A percentile compares a stretch with the other conserved stretches of the same genome.
Evolutionary conservation across 78 protist species (phyloP).

Genomic region (Pigoraptor vietnamica): DNA sequence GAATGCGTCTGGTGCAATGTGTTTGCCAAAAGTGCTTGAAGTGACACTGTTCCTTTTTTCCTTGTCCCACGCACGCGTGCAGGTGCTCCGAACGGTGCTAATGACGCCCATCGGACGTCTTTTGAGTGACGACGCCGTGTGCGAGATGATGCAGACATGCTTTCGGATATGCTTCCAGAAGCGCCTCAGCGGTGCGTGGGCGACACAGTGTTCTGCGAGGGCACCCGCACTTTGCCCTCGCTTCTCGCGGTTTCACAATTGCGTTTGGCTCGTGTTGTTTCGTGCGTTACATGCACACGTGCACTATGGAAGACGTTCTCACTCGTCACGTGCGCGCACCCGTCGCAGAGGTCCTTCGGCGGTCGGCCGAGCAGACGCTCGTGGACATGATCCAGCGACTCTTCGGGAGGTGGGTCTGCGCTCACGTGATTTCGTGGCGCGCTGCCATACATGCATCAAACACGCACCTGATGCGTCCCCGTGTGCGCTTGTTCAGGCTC

Average conservation of each 20-base stretch:
- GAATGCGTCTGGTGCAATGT: background rate
- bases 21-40: background rate
- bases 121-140: conserved; percentile 19
- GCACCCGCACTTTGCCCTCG: too few relatives aligned
- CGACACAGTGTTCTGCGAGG: background rate
- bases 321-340: too few relatives aligned
- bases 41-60: background rate
- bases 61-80: background rate
- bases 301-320: too few relatives aligned
- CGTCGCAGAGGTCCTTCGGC: conserved; percentile 2
- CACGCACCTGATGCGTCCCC: too few relatives aligned
- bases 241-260: too few relatives aligned
- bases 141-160: conserved; percentile 28
- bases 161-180: conserved; percentile 26
- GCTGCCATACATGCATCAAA: too few relatives aligned
- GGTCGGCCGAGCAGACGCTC: conserved; percentile 18
- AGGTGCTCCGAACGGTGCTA: background rate
- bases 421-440: too few relatives aligned
- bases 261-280: too few relatives aligned
- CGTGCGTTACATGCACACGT: too few relatives aligned
- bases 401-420: background rate
- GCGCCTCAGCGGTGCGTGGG: background rate
- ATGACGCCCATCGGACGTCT: background rate
- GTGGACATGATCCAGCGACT: conserved; percentile 11
- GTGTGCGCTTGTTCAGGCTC: too few relatives aligned